These are phyloP conservation scores for Periconia digitata DNA, from an alignment of 2,329 filamentous ascomycete species.

Conservation along the genomic window DNA sequence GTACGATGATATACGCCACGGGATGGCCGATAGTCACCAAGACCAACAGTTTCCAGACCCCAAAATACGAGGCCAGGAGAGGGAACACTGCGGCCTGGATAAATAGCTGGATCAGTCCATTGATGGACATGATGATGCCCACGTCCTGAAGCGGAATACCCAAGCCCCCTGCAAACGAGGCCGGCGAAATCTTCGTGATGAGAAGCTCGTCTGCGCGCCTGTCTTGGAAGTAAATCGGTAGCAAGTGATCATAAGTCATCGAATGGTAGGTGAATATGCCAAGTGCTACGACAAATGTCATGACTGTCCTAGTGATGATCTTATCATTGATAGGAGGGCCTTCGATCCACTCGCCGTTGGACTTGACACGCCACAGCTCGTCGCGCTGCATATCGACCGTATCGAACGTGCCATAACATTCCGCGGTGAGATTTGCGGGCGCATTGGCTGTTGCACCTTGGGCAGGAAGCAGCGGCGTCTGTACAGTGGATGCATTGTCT, in stretches of 20 bases:
- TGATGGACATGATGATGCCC: constrained; percentile 68
- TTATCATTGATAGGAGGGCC: constrained; percentile 42
- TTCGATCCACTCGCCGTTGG: constrained; percentile 51
- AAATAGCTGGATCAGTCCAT: constrained; percentile 70
- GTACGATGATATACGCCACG: constrained; percentile 67
- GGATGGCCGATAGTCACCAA: constrained; percentile 68
- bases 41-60: constrained; percentile 68
- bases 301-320: constrained; percentile 65
- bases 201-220: constrained; percentile 50
- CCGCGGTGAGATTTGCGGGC: constrained; percentile 71
- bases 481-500: constrained; percentile 51
- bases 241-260: constrained; percentile 90
- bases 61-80: constrained; percentile 62
- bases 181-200: constrained; percentile 23
- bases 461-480: constrained; percentile 75
- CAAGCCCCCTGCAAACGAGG: constrained; percentile 59
- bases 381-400: constrained; percentile 57
- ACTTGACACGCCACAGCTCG: constrained; percentile 54
- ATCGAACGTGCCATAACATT: constrained; percentile 77
- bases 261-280: constrained; percentile 93
- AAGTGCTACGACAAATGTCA: constrained; percentile 77
- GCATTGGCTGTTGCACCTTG: constrained; percentile 74
- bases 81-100: constrained; percentile 75
- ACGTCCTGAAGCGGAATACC: constrained; percentile 68
- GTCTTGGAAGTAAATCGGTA: constrained; percentile 93